Evolutionary conservation across 345 rosid genomes (phyloP), one percentile per base, ranked within the genome.

Genomic region (Ceriops zippeliana): DNA sequence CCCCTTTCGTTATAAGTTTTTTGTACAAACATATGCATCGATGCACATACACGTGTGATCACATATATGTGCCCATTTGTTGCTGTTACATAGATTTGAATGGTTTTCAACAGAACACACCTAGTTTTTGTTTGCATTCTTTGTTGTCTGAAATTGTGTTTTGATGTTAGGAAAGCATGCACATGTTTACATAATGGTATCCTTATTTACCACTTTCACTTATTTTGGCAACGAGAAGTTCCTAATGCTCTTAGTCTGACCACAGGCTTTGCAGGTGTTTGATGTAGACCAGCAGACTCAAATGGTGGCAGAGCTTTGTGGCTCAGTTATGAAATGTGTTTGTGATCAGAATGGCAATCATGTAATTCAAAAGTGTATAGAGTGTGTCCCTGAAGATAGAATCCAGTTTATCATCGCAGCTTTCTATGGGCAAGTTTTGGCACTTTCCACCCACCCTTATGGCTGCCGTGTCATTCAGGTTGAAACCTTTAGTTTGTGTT

Each of bases 381-480:
- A 95, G 81, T 83, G 93, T 79, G 85, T 90, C 66, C 96, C 97
- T 72, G 93, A 84, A 81, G 85, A 87, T 54, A 85, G 63, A 70
- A 90, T 90, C 76, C 87, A 88, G 49, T 95, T 91, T 81, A 88
- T 95, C 35, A 84, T 90, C 64, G 87, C 99, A 6, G 75, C 96
- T n/a, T 95, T 95, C 66, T 86, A 83, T 27, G 97, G 90, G 76
- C 92, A 91, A 86, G 96, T 90, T 65, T 82, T 87, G 71, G 71
- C 83, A 46, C 97, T 95, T 82, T 95, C 99, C 54, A 82, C 87
- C 62, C 99, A 95, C 72, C 97, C 99, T 68, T 95, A 95, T 63
- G 99, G 99, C n/a, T 91, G 99, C 78, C 96, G 96, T 54, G 96
- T 95, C 46, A 91, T 95, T 70, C 98, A 95, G 96, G 99, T 90